Evolutionary conservation across 495 filamentous ascomycete species (phyloP).

Genomic region (Delitschia confertaspora): DNA sequence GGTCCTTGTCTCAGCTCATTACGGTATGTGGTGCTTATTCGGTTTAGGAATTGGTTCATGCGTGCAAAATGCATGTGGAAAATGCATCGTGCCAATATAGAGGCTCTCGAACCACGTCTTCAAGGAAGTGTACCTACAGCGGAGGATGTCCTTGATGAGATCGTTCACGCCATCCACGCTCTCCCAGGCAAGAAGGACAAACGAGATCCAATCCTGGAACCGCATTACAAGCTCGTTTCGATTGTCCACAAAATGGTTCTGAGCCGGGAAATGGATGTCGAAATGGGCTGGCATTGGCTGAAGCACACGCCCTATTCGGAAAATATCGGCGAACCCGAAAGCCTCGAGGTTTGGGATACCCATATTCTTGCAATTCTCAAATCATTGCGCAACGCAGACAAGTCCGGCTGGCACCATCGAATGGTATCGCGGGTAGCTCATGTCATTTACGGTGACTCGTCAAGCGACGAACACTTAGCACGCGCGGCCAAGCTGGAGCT

Average conservation of each 20-base stretch:
- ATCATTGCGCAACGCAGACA: constrained; percentile 73
- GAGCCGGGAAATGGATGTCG: constrained; percentile 34
- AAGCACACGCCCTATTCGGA: constrained; percentile 47
- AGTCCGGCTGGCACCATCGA: constrained; percentile 94
- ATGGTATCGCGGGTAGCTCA: constrained; percentile 72
- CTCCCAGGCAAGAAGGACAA: constrained; percentile 75
- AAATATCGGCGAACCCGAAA: constrained; percentile 40
- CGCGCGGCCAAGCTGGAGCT: constrained; percentile 64
- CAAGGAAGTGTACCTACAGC: constrained; percentile 32
- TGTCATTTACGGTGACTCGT: constrained; percentile 57
- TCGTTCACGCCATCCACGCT: constrained; percentile 64
- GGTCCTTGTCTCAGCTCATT: neutral
- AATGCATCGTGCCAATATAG: constrained; percentile 58
- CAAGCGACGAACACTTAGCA: constrained; percentile 41
- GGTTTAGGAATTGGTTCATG: constrained; percentile 67
- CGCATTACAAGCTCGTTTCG: constrained; percentile 90
- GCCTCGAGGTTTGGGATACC: constrained; percentile 59
- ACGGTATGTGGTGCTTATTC: constrained; percentile 17
- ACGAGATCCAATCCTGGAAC: constrained; percentile 81
- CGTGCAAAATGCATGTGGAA: constrained; percentile 94
- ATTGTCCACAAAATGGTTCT: constrained; percentile 73
- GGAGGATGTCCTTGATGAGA: constrained; percentile 55
- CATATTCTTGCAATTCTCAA: constrained; percentile 67
- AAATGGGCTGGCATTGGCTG: constrained; percentile 48
- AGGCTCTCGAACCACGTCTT: constrained; percentile 17